Conservation (phyloP, 768 basidiomycete species). For the Termitomyces titanicus region DNA sequence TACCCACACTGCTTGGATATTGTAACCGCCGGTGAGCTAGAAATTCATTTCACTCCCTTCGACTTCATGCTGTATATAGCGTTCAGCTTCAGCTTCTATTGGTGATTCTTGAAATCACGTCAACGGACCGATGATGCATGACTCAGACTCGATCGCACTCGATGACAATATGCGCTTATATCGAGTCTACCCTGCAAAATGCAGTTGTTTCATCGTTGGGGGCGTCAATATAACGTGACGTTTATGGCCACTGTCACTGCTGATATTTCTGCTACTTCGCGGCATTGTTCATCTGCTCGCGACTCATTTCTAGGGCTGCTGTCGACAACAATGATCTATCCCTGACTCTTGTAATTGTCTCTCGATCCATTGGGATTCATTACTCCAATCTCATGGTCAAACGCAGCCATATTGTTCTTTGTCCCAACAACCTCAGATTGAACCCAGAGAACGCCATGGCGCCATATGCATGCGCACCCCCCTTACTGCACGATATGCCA, state of each 20-base stretch:
- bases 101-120: conserved; percentile 1
- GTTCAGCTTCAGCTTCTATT: conserved; percentile 3
- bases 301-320: background rate
- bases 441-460: background rate
- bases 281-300: background rate
- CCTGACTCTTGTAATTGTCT: conserved; percentile 14
- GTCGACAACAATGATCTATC: background rate
- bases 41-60: conserved; percentile 1
- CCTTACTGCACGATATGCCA: background rate
- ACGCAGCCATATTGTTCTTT: background rate
- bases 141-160: conserved; percentile 2
- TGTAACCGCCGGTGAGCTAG: conserved; percentile 7
- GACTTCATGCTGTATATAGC: background rate
- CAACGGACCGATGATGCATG: conserved; percentile 5
- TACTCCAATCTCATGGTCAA: background rate
- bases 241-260: background rate
- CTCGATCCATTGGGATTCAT: background rate
- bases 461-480: background rate
- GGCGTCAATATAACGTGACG: background rate
- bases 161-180: background rate
- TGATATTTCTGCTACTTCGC: background rate
- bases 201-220: background rate
- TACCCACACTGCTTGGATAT: background rate
- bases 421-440: background rate
- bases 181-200: conserved; percentile 2